A percentile compares a stretch with the other conserved stretches of the same genome.
These are phyloP conservation scores for Mycena amicta DNA, from an alignment of 768 basidiomycete genomes.

Conservation along the genomic window DNA sequence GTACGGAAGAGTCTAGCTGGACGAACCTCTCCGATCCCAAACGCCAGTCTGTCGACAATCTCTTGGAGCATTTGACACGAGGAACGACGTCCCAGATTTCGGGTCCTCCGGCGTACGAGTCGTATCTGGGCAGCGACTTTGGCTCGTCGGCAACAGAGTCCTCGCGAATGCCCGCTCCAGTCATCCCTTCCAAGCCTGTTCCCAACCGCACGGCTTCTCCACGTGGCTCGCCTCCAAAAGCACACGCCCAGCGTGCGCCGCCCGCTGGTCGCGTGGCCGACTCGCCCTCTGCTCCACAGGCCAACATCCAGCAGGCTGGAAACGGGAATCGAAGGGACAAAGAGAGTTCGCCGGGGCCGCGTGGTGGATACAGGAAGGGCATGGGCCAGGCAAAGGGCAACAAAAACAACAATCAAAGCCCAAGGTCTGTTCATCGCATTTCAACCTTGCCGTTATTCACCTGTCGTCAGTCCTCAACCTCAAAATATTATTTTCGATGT, in stretches of 20 bases:
- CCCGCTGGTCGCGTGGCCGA: slow-evolving; percentile 51
- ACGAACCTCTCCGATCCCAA: slow-evolving; percentile 60
- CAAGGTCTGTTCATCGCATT: slow-evolving; percentile 45
- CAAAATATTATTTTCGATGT: slow-evolving; percentile 80
- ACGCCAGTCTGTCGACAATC: slow-evolving; percentile 81
- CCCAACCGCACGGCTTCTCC: slow-evolving; percentile 55
- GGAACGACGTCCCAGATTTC: slow-evolving; percentile 38
- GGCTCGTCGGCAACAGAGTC: slow-evolving; percentile 42
- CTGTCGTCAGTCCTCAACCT: slow-evolving; percentile 51
- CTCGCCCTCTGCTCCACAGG: slow-evolving; percentile 49
- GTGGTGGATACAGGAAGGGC: slow-evolving; percentile 37
- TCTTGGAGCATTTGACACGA: slow-evolving; percentile 73
- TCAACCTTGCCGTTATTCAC: slow-evolving; percentile 6
- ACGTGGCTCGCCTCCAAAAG: slow-evolving; percentile 67
- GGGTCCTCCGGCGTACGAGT: slow-evolving; percentile 46
- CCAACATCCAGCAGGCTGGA: slow-evolving; percentile 26
- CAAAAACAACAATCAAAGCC: slow-evolving; percentile 55
- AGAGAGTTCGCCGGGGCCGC: slow-evolving; percentile 69
- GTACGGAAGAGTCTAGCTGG: slow-evolving; percentile 67
- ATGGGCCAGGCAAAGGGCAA: slow-evolving; percentile 44
- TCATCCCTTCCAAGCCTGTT: slow-evolving; percentile 62
- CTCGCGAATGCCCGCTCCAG: slow-evolving; percentile 57
- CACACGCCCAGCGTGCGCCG: slow-evolving; percentile 49
- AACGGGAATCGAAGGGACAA: slow-evolving; percentile 57
- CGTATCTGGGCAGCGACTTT: slow-evolving; percentile 49